Conservation (phyloP, 1,139 yeast species). For the Sugiyamaella castrensis region DNA sequence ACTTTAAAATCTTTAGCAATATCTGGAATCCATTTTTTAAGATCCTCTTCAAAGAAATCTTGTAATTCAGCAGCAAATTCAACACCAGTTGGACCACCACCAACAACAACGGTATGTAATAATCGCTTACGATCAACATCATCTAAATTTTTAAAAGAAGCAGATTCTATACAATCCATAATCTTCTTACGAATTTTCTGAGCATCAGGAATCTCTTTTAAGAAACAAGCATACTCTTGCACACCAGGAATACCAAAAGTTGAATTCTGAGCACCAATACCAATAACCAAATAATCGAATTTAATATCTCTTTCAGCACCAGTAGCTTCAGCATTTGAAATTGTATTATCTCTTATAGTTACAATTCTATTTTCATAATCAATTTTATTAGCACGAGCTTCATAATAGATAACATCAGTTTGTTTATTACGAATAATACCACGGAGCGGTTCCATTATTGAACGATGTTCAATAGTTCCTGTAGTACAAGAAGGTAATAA, state of each 20-base stretch:
- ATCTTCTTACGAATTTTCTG: conserved; percentile 70
- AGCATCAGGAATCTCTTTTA: conserved; percentile 85
- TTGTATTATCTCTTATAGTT: conserved; percentile 48
- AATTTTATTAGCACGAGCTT: conserved; percentile 85
- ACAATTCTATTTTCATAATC: conserved; percentile 65
- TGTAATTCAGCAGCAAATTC: conserved; percentile 94
- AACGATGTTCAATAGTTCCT: conserved; percentile 86
- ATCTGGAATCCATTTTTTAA: conserved; percentile 84
- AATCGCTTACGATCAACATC: conserved; percentile 79
- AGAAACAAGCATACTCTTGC: conserved; percentile 76
- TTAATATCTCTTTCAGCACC: conserved; percentile 33
- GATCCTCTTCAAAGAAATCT: conserved; percentile 90
- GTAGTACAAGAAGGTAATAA: conserved; percentile 91
- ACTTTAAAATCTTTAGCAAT: conserved; percentile 77
- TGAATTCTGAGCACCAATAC: conserved; percentile 90
- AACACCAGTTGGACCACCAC: conserved; percentile 98
- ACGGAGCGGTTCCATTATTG: conserved; percentile 84
- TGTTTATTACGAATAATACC: conserved; percentile 67
- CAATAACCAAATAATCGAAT: conserved; percentile 80
- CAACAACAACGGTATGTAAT: conserved; percentile 81
- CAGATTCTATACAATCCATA: conserved; percentile 80
- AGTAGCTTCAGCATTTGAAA: conserved; percentile 17
- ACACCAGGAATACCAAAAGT: conserved; percentile 95
- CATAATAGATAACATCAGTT: conserved; percentile 80
- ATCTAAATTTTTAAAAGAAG: conserved; percentile 68